Evolutionary conservation across 1,139 yeast species (phyloP), one percentile per base, ranked within the genome.

Genomic region (Candida freyschussii): DNA sequence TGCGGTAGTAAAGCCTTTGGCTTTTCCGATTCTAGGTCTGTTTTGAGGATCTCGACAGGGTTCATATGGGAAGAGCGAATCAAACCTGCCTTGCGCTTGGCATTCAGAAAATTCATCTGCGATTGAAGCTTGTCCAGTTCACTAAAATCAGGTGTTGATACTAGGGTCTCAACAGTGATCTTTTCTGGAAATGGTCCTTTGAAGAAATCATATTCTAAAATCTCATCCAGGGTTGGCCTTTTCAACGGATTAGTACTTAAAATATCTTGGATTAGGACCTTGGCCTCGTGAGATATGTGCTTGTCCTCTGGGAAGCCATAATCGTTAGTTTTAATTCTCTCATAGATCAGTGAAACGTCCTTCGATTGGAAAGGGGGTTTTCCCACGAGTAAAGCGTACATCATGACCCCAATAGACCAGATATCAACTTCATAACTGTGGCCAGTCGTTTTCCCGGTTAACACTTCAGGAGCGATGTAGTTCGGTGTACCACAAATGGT

Each of bases 401-500:
- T 70, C 86, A 91, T 91, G 40, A 91, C 85, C 41, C 98, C 98
- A 48, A 87, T 78, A 7, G 97, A 94, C 98, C 98, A 91, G 46
- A 86, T 75, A 57, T 91, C 98, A 25, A 87, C 96, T 58, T 87
- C 96, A 55, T 78, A 87, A 37, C 94, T 78, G 59, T 91, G 97
- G 4, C 96, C 97, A 19, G 81, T 76, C 34, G 71, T 75, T 52
- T 86, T 85, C 17, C 96, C 95, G 30, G 87, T 84, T 44, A 91
- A 67, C 12, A 91, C 95, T 62, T 91, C 98, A 8, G 98, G 98
- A 0, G 97, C 96, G 56, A 91, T 91, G 57, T 91, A 91, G 61
- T 91, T 91, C 40, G 98, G 98, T 12, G 98, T 91, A 36, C 98
- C 98, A 60, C 98, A 91, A 37, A 91, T 85, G 31, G 98, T 89